phyloP scores from a whole-genome alignment of 2,329 filamentous ascomycete species.

The Xylariaceae sp. region DNA sequence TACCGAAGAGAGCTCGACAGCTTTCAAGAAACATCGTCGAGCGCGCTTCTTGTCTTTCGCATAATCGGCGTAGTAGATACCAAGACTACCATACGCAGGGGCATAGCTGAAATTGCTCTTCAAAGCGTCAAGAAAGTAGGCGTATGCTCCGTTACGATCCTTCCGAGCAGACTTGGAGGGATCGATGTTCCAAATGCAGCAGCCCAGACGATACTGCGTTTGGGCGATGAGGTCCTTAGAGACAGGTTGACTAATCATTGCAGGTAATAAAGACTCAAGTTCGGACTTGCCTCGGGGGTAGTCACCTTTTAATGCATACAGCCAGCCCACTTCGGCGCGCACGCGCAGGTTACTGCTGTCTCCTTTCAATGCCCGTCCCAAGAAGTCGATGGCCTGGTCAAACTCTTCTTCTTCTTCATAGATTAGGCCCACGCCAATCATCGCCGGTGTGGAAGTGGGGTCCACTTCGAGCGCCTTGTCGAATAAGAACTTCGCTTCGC shows the following conservation, averaged over 20 bases:
- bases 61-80: constrained; percentile 89
- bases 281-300: constrained; percentile 65
- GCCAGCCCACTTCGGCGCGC: constrained; percentile 87
- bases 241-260: constrained; percentile 56
- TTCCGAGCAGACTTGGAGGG: constrained; percentile 71
- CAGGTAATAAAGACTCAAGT: constrained; percentile 65
- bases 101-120: constrained; percentile 86
- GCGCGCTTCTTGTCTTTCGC: constrained; percentile 82
- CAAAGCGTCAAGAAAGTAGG: constrained; percentile 77
- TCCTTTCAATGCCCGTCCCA: constrained; percentile 70
- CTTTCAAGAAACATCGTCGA: constrained; percentile 92
- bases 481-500: constrained; percentile 84
- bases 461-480: constrained; percentile 76
- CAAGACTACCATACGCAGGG: constrained; percentile 86
- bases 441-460: constrained; percentile 70
- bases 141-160: constrained; percentile 77
- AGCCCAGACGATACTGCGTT: constrained; percentile 81
- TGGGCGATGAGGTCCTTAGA: constrained; percentile 74
- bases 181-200: constrained; percentile 83
- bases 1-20: constrained; percentile 84
- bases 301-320: constrained; percentile 78
- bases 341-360: constrained; percentile 76
- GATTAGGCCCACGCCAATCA: constrained; percentile 88
- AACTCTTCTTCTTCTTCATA: constrained; percentile 93
- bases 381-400: constrained; percentile 73